Base-by-base conservation (phyloP, 345 rosid species). In the Syzygium jambos region DNA sequence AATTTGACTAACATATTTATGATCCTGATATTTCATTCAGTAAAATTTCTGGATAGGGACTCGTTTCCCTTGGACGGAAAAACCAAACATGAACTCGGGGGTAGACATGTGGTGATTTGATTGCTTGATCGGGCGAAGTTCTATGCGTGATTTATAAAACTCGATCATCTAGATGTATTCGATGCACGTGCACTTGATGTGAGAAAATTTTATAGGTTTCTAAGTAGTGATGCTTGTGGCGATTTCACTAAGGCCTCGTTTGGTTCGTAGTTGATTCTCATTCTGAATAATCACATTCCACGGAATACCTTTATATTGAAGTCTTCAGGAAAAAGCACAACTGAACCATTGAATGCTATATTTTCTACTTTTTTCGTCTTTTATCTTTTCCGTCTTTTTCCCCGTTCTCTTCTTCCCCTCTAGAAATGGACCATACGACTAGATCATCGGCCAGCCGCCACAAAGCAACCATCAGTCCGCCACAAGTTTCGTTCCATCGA, bases 111-210 rank as follows among this genome's bases (percentile, higher is more conserved):
- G 2, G 0, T 10, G 80, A 38, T 73, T 73, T 17, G 80, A 73
- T 73, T 49, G 17, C 80, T 73, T 3, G 49, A 73, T 73, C 4
- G 0, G 80, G 25, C 0, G 25, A 3, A 61, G 73, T 13, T n/a
- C 4, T 1, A 27, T 0, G 8, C 0, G 0, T 2, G 16, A 59
- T 12, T 59, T 59, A 0, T 59, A 1, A n/a, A 59, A 11, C 0
- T 25, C 0, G 15, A 0, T 59, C 11, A 29, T 59, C 68, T 61
- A 27, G 73, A 61, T n/a, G 9, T n/a, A 61, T n/a, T 61, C 73
- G 0, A n/a, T 61, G 34, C 73, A 5, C 73, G 12, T n/a, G 73
- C 7, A n/a, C 34, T 61, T 61, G 38, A n/a, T n/a, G 38, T 6
- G 73, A 61, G 17, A 61, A 61, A 61, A 61, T 6, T 5, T n/a